Percentiles rank a stretch among this genome's conserved stretches.
These are phyloP conservation scores for Sporothrix inflata DNA, from an alignment of 2,329 filamentous ascomycete species.

Conservation along the genomic window DNA sequence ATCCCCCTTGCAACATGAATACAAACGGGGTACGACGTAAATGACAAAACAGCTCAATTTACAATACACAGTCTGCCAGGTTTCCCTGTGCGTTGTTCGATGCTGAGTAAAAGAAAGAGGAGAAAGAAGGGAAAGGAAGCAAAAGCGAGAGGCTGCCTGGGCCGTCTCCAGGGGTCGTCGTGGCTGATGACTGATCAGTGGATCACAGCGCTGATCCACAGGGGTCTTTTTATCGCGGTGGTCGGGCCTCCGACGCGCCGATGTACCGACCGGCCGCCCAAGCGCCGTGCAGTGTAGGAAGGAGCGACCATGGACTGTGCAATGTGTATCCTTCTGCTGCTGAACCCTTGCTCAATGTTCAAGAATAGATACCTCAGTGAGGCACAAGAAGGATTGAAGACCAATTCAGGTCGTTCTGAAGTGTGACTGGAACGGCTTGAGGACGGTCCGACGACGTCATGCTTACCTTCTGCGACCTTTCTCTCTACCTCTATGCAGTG, in stretches of 20 bases:
- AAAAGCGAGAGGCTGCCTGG: no score
- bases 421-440: neutral
- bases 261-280: neutral
- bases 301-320: neutral
- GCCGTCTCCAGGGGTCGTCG: neutral
- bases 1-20: neutral
- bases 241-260: neutral
- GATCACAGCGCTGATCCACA: neutral
- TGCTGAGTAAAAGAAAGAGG: neutral
- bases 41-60: neutral
- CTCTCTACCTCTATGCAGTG: no score
- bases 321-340: neutral
- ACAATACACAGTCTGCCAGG: neutral
- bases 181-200: neutral
- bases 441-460: conserved; percentile 3
- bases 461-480: neutral
- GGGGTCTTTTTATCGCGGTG: neutral
- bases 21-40: neutral
- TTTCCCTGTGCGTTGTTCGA: neutral
- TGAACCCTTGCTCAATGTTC: neutral
- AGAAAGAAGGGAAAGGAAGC: neutral
- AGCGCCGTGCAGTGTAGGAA: neutral
- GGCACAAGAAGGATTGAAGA: neutral
- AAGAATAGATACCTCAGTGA: neutral
- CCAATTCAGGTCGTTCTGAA: neutral